Base-by-base conservation (phyloP, 1,284 basidiomycete species). In the Boletus smithii region DNA sequence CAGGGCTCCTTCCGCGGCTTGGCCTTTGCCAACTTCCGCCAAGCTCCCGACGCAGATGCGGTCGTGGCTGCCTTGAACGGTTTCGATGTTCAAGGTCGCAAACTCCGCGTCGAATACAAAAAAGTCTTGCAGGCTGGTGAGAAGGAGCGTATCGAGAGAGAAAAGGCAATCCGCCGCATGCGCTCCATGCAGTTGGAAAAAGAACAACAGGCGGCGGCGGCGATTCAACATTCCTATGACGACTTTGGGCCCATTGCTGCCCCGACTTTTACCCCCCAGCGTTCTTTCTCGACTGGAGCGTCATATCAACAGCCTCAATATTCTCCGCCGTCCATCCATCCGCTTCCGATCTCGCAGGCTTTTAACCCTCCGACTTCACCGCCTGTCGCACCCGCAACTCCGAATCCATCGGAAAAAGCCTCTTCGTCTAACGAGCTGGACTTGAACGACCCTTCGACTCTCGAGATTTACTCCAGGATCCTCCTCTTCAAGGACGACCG, bases 151-250 rank as follows among this genome's bases (percentile, higher is more conserved):
- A 99, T 99, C 65, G 95, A 99, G 69, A 80, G 97, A 54, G 97
- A 99, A 74, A 99, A 99, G 75, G 97, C 97, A 3, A 86, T 99
- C 59, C 91, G 95, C 60, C 81, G 95, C 48, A 98, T 99, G 95
- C 85, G 93, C 58, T 93, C 90, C 46, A 93, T 95, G 84, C 92
- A 95, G 65, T 71, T 95, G 29, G 91, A 94, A 72, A 88, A 89
- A 66, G 88, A 89, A 61, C 76, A 78, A 43, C 74, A 72, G 0
- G 54, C 51, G 0, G 56, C 42, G 0, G 50, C 30, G 0, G 59
- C 66, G 0, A 44, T 5, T 0, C 68, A 70, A 0, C 73, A 72
- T 23, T 62, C 71, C 14, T 88, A 82, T 61, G 88, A 91, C 53
- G 87, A 89, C 46, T 90, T 82, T 65, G 82, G 84, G 3, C 64